Percentiles rank a stretch among this genome's conserved stretches.
Conservation (phyloP, 2,329 filamentous ascomycete species). For the Sporothrix schenckii region DNA sequence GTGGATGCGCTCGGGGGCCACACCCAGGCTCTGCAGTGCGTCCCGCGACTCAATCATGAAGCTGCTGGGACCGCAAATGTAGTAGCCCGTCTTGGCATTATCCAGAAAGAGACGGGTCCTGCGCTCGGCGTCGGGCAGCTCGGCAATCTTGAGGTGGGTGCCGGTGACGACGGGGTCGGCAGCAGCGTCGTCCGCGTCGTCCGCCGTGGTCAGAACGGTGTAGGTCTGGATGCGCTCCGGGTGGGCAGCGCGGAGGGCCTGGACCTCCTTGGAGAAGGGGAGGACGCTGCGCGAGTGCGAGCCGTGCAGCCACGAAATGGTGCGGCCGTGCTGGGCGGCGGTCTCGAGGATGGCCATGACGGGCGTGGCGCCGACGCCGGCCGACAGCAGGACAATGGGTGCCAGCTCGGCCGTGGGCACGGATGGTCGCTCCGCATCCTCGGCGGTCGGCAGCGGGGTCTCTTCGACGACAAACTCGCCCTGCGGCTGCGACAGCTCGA, state of each 20-base stretch:
- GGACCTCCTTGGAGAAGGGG: conserved; percentile 59
- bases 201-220: conserved; percentile 58
- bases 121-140: conserved; percentile 58
- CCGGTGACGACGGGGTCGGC: conserved; percentile 42
- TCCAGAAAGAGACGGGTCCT: conserved; percentile 59
- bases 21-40: conserved; percentile 58
- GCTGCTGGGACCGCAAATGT: conserved; percentile 67
- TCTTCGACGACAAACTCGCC: conserved; percentile 65
- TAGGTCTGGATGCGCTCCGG: conserved; percentile 53
- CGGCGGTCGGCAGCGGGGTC: conserved; percentile 43
- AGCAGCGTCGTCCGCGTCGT: conserved; percentile 39
- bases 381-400: conserved; percentile 67
- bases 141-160: conserved; percentile 60
- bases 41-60: conserved; percentile 68
- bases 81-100: conserved; percentile 64
- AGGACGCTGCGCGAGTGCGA: conserved; percentile 55
- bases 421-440: neutral
- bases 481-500: conserved; percentile 59
- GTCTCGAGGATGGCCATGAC: conserved; percentile 67
- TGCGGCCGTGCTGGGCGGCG: conserved; percentile 47
- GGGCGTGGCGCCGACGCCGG: conserved; percentile 69
- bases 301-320: conserved; percentile 66
- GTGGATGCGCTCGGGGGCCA: conserved; percentile 61
- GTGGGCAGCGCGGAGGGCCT: conserved; percentile 48
- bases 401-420: conserved; percentile 38